These are phyloP conservation scores for Kalmanozyma brasiliensis DNA, from an alignment of 1,284 basidiomycete genomes.

Conservation along the genomic window DNA sequence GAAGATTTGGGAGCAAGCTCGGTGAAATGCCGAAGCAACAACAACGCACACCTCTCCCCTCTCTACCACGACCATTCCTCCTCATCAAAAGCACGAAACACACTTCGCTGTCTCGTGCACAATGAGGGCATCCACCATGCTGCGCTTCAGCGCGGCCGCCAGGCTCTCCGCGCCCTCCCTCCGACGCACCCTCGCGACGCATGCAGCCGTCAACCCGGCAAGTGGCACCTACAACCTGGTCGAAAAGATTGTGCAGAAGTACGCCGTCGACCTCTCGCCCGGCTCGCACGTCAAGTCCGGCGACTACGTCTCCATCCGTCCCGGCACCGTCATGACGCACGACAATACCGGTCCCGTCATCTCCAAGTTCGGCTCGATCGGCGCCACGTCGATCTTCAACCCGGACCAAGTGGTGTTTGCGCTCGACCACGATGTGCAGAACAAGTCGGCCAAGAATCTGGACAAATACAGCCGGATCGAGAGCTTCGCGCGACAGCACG, in stretches of 20 bases:
- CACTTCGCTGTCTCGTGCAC: conserved; percentile 1
- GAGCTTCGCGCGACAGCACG: conserved; percentile 84
- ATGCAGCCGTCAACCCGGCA: conserved; percentile 33
- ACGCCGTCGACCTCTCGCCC: conserved; percentile 86
- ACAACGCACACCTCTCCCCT: neutral
- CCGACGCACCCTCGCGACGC: conserved; percentile 41
- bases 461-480: conserved; percentile 94
- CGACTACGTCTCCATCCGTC: conserved; percentile 99
- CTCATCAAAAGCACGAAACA: too few species aligned
- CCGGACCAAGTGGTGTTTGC: conserved; percentile 91
- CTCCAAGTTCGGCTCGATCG: conserved; percentile 88
- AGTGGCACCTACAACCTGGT: conserved; percentile 72
- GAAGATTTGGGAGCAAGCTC: conserved; percentile 4
- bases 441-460: conserved; percentile 91
- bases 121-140: conserved; percentile 39
- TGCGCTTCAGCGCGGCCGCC: conserved; percentile 26
- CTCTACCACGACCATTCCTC: neutral
- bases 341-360: conserved; percentile 98
- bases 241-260: conserved; percentile 97
- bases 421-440: conserved; percentile 98
- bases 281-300: conserved; percentile 79
- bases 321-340: conserved; percentile 82
- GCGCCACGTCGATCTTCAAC: conserved; percentile 85
- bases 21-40: conserved; percentile 24
- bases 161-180: conserved; percentile 11